Base-by-base conservation (phyloP, 1,284 basidiomycete genomes). In the Moesziomyces globuligerus region DNA sequence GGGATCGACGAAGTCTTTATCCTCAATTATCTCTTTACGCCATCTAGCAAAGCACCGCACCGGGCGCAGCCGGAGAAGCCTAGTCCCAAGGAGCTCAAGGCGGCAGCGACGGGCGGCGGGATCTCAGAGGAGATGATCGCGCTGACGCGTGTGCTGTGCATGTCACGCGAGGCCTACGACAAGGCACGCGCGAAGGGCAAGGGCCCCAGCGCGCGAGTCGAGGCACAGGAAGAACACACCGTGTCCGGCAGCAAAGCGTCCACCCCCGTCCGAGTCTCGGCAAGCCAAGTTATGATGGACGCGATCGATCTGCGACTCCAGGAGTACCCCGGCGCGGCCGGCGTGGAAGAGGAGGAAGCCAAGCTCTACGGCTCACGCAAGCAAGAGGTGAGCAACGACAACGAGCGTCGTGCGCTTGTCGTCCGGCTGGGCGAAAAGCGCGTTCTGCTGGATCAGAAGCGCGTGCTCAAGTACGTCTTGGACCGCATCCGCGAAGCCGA, bases 371-470 rank as follows among this genome's bases (percentile, higher is more conserved):
- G 59, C 1, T 32, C 44, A 1, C 26, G 41, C 6, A 39, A 54
- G 40, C n/a, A 41, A 23, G 46, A 57, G 24, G 51, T 50, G 28
- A 50, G 37, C 3, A 26, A 49, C 3, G 37, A 76, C 10, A 74
- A 61, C 28, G 45, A 76, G 4, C 84, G 85, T 56, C 85, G 89
- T 58, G 91, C 93, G 1, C 75, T 90, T 8, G 84, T 91, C 38
- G 91, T 94, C 4, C 86, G 92, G 36, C 77, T 91, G 24, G 91
- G 91, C 6, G 92, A 94, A 83, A 93, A 93, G 83, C 84, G 87
- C 24, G 89, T 93, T 20, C 75, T 94, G 43, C 79, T 55, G 4
- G 67, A 73, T 7, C 72, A 76, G 36, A 66, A 67, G 52, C 46
- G 69, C 1, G 67, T 72, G 7, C 53, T 78, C 29, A 55, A 56